Percentiles rank a stretch among this genome's conserved stretches.
Conservation (phyloP, 495 filamentous ascomycete species). For the Margaritispora aquatica region DNA sequence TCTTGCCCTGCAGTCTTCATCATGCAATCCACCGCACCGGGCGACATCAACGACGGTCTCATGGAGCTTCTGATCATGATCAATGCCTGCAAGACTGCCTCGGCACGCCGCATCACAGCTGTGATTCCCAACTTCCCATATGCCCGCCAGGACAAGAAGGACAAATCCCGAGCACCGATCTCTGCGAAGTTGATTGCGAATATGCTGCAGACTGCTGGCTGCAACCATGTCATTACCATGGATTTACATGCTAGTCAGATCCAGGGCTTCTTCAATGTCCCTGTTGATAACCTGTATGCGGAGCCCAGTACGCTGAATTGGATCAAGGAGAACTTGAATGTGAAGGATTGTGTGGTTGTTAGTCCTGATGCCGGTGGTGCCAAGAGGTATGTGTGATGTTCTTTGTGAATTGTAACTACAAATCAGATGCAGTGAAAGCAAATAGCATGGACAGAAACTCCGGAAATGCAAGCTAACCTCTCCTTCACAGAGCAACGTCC, state of each 20-base stretch:
- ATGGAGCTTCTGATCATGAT: slow-evolving; percentile 99
- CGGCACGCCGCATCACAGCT: slow-evolving; percentile 86
- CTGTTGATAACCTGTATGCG: slow-evolving; percentile 94
- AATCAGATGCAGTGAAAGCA: not conserved
- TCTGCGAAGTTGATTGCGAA: slow-evolving; percentile 94
- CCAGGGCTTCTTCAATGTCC: slow-evolving; percentile 96
- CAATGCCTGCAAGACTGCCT: slow-evolving; percentile 95
- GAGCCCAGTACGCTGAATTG: slow-evolving; percentile 88
- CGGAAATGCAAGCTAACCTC: not conserved
- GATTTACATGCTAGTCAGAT: slow-evolving; percentile 75
- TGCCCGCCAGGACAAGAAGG: slow-evolving; percentile 99
- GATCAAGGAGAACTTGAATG: slow-evolving; percentile 80
- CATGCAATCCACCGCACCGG: slow-evolving; percentile 88
- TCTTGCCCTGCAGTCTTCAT: slow-evolving; percentile 67
- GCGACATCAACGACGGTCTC: slow-evolving; percentile 96
- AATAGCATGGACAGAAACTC: not conserved
- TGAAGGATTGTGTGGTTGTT: slow-evolving; percentile 86
- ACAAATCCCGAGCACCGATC: slow-evolving; percentile 87
- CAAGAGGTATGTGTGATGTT: slow-evolving; percentile 62
- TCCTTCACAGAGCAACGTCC: slow-evolving; percentile 64
- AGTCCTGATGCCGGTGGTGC: slow-evolving; percentile 95
- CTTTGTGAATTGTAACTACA: too few species aligned
- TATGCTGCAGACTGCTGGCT: slow-evolving; percentile 93
- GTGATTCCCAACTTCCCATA: slow-evolving; percentile 97
- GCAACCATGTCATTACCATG: slow-evolving; percentile 85